Evolutionary conservation across 23 red algal genomes (phyloP), one percentile per base, ranked within the genome.

Genomic region (Gracilaria gracilis): DNA sequence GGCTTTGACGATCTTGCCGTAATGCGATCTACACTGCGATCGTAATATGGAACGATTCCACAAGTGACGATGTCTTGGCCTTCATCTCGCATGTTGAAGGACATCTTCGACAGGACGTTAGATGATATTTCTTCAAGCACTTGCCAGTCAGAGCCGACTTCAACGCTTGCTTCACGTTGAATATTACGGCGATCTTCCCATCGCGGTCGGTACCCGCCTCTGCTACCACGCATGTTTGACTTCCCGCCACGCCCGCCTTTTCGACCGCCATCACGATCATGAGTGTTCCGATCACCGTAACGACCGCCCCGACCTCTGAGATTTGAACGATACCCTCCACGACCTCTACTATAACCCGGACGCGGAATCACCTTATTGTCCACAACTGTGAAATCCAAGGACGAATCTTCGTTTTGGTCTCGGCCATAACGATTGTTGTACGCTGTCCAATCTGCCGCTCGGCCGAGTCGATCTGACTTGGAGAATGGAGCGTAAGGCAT

Each of bases 401-500:
- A 85, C 57, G 86, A 82, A 72, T 98, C 92, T 39, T 94, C 92
- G 17, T 15, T 49, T 27, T 80, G 77, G 28, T 84, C 83, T 35
- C 57, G 77, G 38, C 76, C 85, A 47, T 76, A 84, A 17, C 86
- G 77, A 44, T 74, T 79, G 9, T 59, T 73, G 14, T 71, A 79
- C 0, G 93, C 75, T 2, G 83, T 88, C 94, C 94, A 96, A 57
- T 99, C 97, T 20, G 97, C 97, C 3, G 94, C 97, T 15, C 95
- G 87, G 29, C 97, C 97, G 47, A 96, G 83, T 39, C 88, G 86
- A 49, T 99, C 97, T 19, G 94, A 94, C 86, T 94, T 94, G 32
- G 91, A 93, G 73, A 99, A 99, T n/a, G 97, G 92, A 24, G 97
- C 97, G 75, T 99, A 99, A 47, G 97, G 97, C 88, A 99, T 95